phyloP scores from a whole-genome alignment of 2,329 filamentous ascomycete species.

The Camillea tinctor region DNA sequence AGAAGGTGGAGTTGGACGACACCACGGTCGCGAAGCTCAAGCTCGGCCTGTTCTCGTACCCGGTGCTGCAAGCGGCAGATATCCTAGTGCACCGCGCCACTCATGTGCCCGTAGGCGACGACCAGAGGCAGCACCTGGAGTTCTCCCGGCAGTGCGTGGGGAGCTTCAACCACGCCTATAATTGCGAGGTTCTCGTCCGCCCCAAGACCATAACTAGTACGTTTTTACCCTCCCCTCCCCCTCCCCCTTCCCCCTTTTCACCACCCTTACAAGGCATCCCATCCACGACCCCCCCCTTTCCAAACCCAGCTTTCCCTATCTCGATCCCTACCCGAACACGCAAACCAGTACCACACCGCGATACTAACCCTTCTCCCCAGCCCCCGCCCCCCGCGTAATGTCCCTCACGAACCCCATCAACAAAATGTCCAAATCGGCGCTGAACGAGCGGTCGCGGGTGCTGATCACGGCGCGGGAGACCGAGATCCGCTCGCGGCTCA shows the following conservation, averaged over 20 bases:
- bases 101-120: constrained; percentile 94
- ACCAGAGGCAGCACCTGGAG: constrained; percentile 91
- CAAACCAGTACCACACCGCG: neutral
- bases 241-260: neutral
- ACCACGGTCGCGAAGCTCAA: constrained; percentile 61
- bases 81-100: constrained; percentile 88
- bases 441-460: constrained; percentile 72
- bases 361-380: constrained; percentile 40
- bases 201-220: constrained; percentile 73
- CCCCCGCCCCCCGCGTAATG: constrained; percentile 85
- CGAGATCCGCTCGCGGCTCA: constrained; percentile 68
- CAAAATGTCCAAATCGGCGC: constrained; percentile 95
- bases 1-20: constrained; percentile 57
- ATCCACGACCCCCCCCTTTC: neutral
- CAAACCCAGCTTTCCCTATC: neutral
- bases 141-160: constrained; percentile 83
- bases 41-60: constrained; percentile 91
- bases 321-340: constrained; percentile 1
- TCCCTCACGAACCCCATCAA: constrained; percentile 72
- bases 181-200: constrained; percentile 55
- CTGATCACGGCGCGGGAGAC: constrained; percentile 70
- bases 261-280: too few relatives aligned
- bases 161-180: constrained; percentile 74
- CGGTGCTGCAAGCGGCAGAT: constrained; percentile 92
- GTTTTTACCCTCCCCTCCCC: constrained; percentile 12